Percentiles rank a stretch among this genome's conserved stretches.
These are phyloP conservation scores for Dendrobium catenatum DNA, from an alignment of 106 monocot species.

Conservation along the genomic window DNA sequence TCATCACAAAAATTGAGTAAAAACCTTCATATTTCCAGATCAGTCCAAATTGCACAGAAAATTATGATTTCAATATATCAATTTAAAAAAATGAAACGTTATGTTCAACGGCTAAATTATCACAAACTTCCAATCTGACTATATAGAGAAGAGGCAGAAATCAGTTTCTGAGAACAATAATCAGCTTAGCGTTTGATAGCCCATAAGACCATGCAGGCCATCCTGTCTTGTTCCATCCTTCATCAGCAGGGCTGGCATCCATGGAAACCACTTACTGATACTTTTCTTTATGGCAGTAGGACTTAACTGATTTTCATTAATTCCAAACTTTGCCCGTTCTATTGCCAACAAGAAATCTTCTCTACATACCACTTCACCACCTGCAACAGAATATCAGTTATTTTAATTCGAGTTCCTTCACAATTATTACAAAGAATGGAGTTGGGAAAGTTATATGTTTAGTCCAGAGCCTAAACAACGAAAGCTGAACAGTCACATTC, in stretches of 20 bases:
- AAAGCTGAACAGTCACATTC: too few species aligned
- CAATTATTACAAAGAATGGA: too few species aligned
- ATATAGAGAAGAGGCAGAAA: too few species aligned
- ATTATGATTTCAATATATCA: background rate
- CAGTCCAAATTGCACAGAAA: background rate
- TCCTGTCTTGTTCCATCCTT: conserved; percentile 32
- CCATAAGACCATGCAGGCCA: conserved; percentile 43
- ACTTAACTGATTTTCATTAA: conserved; percentile 35
- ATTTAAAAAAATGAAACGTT: background rate
- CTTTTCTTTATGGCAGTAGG: conserved; percentile 30
- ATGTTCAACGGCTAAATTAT: background rate
- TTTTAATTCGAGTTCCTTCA: background rate
- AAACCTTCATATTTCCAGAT: too few species aligned
- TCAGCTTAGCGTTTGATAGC: conserved; percentile 78
- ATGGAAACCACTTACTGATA: conserved; percentile 66
- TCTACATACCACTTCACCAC: conserved; percentile 53
- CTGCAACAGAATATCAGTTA: conserved; percentile 17
- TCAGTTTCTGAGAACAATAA: background rate
- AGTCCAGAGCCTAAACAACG: too few species aligned
- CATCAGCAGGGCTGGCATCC: conserved; percentile 47
- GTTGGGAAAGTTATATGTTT: too few species aligned
- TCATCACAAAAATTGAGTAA: too few species aligned
- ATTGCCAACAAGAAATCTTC: conserved; percentile 85
- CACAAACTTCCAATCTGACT: background rate
- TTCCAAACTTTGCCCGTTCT: conserved; percentile 85